These are phyloP conservation scores for Lojkania enalia DNA, from an alignment of 2,329 filamentous ascomycete species.

Conservation along the genomic window DNA sequence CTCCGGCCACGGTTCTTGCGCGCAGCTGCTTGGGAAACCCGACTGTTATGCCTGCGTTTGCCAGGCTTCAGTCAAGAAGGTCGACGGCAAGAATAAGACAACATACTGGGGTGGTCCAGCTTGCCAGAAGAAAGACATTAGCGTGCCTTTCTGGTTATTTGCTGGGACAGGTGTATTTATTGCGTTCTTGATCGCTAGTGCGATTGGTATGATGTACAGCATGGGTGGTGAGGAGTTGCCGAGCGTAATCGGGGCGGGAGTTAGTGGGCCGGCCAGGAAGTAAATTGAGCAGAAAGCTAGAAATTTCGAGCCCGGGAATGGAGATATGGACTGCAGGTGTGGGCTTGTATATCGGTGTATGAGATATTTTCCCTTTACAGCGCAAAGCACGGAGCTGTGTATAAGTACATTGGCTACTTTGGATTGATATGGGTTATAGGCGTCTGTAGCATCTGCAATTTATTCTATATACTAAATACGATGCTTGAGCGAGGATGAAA, in stretches of 20 bases:
- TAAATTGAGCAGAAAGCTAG: constrained; percentile 21
- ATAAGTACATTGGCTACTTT: too few species aligned
- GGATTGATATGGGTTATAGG: too few species aligned
- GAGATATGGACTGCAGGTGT: constrained; percentile 2
- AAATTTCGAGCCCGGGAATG: neutral
- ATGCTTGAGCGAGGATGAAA: too few species aligned
- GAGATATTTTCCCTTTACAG: too few species aligned
- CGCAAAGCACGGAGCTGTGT: too few species aligned
- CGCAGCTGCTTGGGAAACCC: constrained; percentile 62
- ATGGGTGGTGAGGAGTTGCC: constrained; percentile 88
- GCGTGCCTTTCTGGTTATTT: constrained; percentile 86
- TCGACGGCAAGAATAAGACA: constrained; percentile 57
- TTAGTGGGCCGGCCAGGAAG: constrained; percentile 64
- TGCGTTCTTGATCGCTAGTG: constrained; percentile 68
- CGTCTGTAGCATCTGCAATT: too few species aligned
- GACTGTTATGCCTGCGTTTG: constrained; percentile 82
- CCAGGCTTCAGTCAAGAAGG: constrained; percentile 54
- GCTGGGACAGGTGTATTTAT: constrained; percentile 72
- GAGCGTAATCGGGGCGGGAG: constrained; percentile 93
- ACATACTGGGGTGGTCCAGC: constrained; percentile 81
- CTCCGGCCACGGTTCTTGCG: constrained; percentile 79
- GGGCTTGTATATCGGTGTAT: constrained; percentile 37
- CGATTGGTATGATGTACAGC: constrained; percentile 76
- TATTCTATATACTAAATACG: too few species aligned
- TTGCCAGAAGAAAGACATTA: constrained; percentile 91